Conservation (phyloP, 2,329 filamentous ascomycete genomes). For the Trichoderma sp. region DNA sequence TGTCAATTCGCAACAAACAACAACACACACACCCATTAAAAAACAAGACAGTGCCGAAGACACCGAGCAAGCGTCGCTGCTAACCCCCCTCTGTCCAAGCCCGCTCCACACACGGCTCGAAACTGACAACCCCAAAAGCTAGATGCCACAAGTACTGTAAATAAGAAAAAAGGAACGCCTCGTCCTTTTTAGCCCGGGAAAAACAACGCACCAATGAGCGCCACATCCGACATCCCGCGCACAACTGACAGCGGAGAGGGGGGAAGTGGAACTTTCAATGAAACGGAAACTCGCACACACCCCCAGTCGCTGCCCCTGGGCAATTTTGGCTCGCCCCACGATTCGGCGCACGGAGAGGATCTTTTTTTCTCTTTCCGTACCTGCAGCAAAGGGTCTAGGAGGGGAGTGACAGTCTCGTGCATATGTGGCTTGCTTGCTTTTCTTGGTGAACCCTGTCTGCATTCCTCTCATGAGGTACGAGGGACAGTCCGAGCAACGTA, state of each 20-base stretch:
- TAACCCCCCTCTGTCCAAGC: background rate
- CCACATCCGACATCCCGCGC: slow-evolving; percentile 23
- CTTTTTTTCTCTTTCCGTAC: background rate
- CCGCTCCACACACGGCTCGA: background rate
- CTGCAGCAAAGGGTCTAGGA: slow-evolving; percentile 12
- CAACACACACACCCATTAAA: too few species aligned
- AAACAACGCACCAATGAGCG: slow-evolving; percentile 7
- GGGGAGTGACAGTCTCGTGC: slow-evolving; percentile 1
- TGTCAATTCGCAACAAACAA: too few species aligned
- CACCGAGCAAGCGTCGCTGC: background rate
- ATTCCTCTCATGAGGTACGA: background rate
- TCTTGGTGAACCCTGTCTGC: too few species aligned
- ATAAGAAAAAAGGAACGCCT: background rate
- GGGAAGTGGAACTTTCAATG: background rate
- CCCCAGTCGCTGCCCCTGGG: slow-evolving; percentile 7
- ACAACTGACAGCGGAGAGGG: background rate
- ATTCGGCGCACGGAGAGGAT: slow-evolving; percentile 2
- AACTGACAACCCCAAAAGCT: slow-evolving; percentile 9
- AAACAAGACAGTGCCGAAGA: background rate
- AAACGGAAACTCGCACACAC: slow-evolving; percentile 4
- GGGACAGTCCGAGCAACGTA: background rate
- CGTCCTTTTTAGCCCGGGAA: background rate
- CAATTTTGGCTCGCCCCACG: slow-evolving; percentile 24
- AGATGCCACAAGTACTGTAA: background rate
- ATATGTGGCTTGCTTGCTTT: background rate